These are phyloP conservation scores for Penicillium argentinense DNA, from an alignment of 495 filamentous ascomycete genomes.

Conservation along the genomic window DNA sequence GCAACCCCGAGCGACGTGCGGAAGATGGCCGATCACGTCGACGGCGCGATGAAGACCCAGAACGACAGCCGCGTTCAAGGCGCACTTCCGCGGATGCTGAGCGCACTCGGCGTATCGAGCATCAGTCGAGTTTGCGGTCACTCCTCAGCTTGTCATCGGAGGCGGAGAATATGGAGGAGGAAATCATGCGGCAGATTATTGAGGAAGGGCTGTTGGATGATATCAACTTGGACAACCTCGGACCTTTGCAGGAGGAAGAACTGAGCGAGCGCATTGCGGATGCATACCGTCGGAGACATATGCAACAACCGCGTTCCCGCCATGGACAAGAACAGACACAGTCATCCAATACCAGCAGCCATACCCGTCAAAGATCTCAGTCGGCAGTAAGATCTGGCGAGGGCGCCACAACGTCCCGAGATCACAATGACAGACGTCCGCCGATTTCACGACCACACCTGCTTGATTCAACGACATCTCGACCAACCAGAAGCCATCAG, in stretches of 20 bases:
- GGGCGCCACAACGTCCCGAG: conserved; percentile 10
- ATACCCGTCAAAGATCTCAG: conserved; percentile 35
- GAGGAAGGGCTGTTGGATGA: conserved; percentile 86
- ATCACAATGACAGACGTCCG: conserved; percentile 35
- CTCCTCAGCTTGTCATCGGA: conserved; percentile 70
- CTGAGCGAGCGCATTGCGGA: conserved; percentile 86
- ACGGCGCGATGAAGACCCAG: conserved; percentile 46
- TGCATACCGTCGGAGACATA: conserved; percentile 73
- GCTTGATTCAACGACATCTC: conserved; percentile 44
- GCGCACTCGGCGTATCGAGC: conserved; percentile 62
- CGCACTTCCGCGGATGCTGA: conserved; percentile 21
- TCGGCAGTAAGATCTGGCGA: conserved; percentile 28
- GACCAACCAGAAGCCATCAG: conserved; percentile 37
- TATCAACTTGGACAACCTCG: conserved; percentile 79
- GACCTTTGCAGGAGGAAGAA: conserved; percentile 75
- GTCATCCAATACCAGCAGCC: conserved; percentile 19
- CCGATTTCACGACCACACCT: conserved; percentile 58
- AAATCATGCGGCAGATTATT: conserved; percentile 84
- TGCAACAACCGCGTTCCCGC: conserved; percentile 34
- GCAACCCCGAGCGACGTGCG: conserved; percentile 29
- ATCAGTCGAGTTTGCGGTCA: conserved; percentile 83
- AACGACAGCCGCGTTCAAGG: conserved; percentile 23
- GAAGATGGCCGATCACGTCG: conserved; percentile 41
- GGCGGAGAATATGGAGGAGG: conserved; percentile 81
- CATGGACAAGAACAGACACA: conserved; percentile 29